Base-by-base conservation (phyloP, 2,329 filamentous ascomycete species). In the Exophiala sp. region DNA sequence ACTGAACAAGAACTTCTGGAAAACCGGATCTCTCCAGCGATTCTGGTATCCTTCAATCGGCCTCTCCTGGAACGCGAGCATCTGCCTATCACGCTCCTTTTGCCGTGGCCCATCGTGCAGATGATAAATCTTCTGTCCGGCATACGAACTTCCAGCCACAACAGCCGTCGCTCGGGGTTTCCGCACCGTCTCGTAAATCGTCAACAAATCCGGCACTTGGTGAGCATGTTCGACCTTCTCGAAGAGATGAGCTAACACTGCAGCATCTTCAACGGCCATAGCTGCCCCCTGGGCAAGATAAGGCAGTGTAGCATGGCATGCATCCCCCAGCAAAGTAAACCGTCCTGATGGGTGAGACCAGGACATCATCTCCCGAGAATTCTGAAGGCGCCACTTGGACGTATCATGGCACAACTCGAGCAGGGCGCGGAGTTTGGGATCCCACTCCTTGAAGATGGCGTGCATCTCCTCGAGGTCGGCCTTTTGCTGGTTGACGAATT, bases 281-380 rank as follows among this genome's bases (percentile, higher is more conserved):
- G 66, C 66, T 2, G 66, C 66, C 10, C 66, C 66, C 60, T 68
- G 66, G 16, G 66, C 66, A n/a, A 55, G 20, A 32, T 65, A 71
- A 54, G 62, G 72, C 65, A 74, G 66, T 65, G 74, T 74, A 64
- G 75, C 58, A 81, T 74, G 57, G 72, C 70, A 73, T 6, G 71
- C 67, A 47, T 75, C 72, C 32, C 72, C 71, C n/a, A 74, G 64
- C 9, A 75, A 55, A 6, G 70, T 70, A 12, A 72, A 60, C 9
- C 48, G 53, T 8, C 52, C 57, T 3, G 36, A 35, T 8, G 50
- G 38, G 47, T 62, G 54, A 8, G 48, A 50, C 59, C 59, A 62
- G 18, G 41, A 33, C 20, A 32, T 40, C 55, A 50, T 55, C 51
- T 57, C 54, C 12, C 47, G 52, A 20, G 49, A 57, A 51, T 52